Evolutionary conservation across 257 asterid genomes (phyloP), one percentile per base, ranked within the genome.

Genomic region (Nicotiana attenuata): DNA sequence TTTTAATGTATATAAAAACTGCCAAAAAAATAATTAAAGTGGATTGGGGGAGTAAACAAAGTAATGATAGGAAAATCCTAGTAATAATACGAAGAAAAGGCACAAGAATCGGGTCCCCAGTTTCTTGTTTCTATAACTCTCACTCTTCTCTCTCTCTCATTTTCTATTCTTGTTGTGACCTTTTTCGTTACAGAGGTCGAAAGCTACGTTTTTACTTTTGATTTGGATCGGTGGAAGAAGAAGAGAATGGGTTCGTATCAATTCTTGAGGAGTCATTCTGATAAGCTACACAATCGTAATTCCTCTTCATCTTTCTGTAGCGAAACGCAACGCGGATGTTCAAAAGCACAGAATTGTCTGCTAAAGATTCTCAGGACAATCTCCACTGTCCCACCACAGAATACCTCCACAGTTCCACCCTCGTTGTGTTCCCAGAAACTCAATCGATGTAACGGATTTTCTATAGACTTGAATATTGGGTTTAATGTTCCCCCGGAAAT

Each of bases 331-430:
- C 78, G 78, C 45, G 22, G 19, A 22, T 71, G 91, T 82, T 89
- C 92, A 82, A 87, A 84, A 26, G 81, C 91, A 45, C 92, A 89
- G 71, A 75, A 61, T 82, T 86, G 83, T 60, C 86, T 89, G 61
- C 85, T 79, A 35, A 84, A 80, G 83, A 89, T 89, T 77, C 82
- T 86, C 17, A 67, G 61, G 77, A 83, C 80, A 26, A 88, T 84
- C 61, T 26, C 86, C 81, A 83, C 89, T 76, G 84, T 85, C 11
- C 87, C 80, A 35, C 71, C 80, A 22, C 9, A 31, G 19, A 28
- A 10, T 20, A 24, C 5, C 41, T 11, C 50, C 68, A 29, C 50
- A 26, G 2, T 6, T 47, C 80, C 24, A 9, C 24, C 64, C 3
- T 75, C 80, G 2, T 17, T 33, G 8, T 2, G 10, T 3, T 71